Evolutionary conservation across 2,329 filamentous ascomycete genomes (phyloP), one percentile per base, ranked within the genome.

Genomic region (Calonectria pauciramosa): DNA sequence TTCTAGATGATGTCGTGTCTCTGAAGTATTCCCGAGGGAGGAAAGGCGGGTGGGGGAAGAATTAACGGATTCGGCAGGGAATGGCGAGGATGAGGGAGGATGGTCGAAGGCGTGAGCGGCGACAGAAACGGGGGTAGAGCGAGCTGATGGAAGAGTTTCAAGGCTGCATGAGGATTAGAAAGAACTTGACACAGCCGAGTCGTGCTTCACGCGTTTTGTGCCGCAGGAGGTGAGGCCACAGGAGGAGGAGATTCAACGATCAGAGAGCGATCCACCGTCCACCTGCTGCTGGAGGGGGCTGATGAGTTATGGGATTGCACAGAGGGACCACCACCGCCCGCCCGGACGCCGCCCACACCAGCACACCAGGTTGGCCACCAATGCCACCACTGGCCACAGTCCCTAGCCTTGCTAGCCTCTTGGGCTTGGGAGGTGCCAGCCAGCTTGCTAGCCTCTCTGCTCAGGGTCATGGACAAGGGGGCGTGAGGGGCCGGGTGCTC

Each of bases 171-270:
- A 79, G 75, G 75, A 78, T 80, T 38, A 80, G 77, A 79, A 76
- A 77, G 67, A 71, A 81, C 75, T 81, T 81, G 80, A 80, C 76
- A 81, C 78, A 80, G 79, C 78, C 74, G 74, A 81, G 74, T 66
- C 74, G 78, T 80, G 74, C 79, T 80, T 81, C 78, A 80, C 75
- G 80, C 77, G 80, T 81, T 81, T 81, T 81, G 80, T 81, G 80
- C 78, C 80, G 80, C 80, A 81, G 80, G 78, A 81, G 77, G 80
- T 81, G 80, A 81, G 79, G 77, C 79, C 80, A 81, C 79, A 79
- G 79, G 77, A 79, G 72, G 77, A 80, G 79, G 78, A 80, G 79
- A 77, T 80, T 80, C 75, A 79, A 74, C 54, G 71, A 80, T 75
- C 65, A 75, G 77, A 75, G 77, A 75, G 71, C 64, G 79, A 76